A percentile compares a stretch with the other conserved stretches of the same genome.
Evolutionary conservation across 352 stramenopile genomes (phyloP).

Genomic region (Peronospora belbahrii): DNA sequence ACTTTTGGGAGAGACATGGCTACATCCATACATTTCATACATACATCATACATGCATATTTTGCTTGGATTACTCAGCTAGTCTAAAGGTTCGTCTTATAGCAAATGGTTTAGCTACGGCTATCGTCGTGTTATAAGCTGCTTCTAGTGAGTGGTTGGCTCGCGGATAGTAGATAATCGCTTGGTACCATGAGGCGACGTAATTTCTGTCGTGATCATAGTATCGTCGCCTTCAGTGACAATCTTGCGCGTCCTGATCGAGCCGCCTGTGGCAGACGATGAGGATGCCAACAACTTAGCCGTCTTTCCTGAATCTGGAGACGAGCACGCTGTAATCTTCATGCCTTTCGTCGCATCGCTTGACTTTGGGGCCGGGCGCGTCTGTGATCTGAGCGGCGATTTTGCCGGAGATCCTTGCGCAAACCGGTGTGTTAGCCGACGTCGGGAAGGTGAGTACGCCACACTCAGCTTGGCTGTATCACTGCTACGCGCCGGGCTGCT

Average conservation of each 20-base stretch:
- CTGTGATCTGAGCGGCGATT: slow-evolving; percentile 11
- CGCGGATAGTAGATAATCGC: slow-evolving; percentile 7
- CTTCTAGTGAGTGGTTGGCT: slow-evolving; percentile 9
- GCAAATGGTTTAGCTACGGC: too few relatives aligned
- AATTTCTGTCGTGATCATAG: slow-evolving; percentile 15
- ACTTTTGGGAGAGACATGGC: too few relatives aligned
- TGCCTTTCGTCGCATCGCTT: slow-evolving; percentile 2
- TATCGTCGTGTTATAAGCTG: too few relatives aligned
- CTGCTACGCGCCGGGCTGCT: slow-evolving; percentile 16
- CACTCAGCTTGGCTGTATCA: slow-evolving; percentile 17
- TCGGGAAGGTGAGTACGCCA: slow-evolving; percentile 20
- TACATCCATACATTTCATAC: background rate
- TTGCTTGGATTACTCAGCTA: too few relatives aligned
- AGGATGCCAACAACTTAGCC: slow-evolving; percentile 4
- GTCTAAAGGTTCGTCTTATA: too few relatives aligned
- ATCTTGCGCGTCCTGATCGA: slow-evolving; percentile 19
- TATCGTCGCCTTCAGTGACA: slow-evolving; percentile 15
- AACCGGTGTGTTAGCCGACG: slow-evolving; percentile 24
- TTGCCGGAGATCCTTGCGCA: slow-evolving; percentile 9
- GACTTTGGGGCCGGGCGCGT: slow-evolving; percentile 6
- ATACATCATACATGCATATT: too few relatives aligned
- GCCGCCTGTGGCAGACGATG: slow-evolving; percentile 2
- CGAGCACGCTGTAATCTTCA: slow-evolving; percentile 24
- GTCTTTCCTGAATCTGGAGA: slow-evolving; percentile 8
- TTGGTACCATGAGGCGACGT: slow-evolving; percentile 16